Evolutionary conservation across 2,329 filamentous ascomycete genomes (phyloP), one percentile per base, ranked within the genome.

Genomic region (Arthroderma uncinatum): DNA sequence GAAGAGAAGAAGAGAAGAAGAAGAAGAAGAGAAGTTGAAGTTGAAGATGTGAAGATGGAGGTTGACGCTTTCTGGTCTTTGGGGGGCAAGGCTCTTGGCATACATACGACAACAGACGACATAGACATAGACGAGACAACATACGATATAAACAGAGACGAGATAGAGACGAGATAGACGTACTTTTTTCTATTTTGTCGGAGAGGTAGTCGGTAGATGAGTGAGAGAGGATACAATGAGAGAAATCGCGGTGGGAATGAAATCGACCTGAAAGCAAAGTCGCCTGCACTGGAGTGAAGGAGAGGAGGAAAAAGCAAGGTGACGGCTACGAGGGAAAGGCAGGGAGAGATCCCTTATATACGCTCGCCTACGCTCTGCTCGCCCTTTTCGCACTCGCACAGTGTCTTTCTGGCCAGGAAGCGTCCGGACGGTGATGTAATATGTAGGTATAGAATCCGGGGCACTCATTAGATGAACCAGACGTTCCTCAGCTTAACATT

Each of bases 281-380:
- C 9, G 7, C 9, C 48, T 30, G 25, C 19, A 34, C 10, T 9
- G 21, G 23, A 37, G 34, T 21, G 40, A 50, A 50, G 55, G 28
- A 40, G 23, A 50, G 12, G 48, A 53, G 39, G 36, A 40, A 54
- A 44, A 39, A 25, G 28, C 57, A 40, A 19, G 55, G n/a, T 25
- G 28, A 42, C 30, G 55, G 50, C 61, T 30, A 60, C 50, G 57
- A 10, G 19, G 25, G 25, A 21, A 30, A 48, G 44, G n/a, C 40
- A 8, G 8, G 40, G 33, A 34, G n/a, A n/a, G n/a, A n/a, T n/a
- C n/a, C n/a, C n/a, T n/a, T n/a, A n/a, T n/a, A n/a, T n/a, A n/a
- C n/a, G n/a, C n/a, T n/a, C n/a, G n/a, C n/a, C n/a, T n/a, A n/a
- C n/a, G n/a, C n/a, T n/a, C n/a, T n/a, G n/a, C n/a, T n/a, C n/a